Conservation (phyloP, 805 yeast genomes). For the Suhomyces canberraensis region DNA sequence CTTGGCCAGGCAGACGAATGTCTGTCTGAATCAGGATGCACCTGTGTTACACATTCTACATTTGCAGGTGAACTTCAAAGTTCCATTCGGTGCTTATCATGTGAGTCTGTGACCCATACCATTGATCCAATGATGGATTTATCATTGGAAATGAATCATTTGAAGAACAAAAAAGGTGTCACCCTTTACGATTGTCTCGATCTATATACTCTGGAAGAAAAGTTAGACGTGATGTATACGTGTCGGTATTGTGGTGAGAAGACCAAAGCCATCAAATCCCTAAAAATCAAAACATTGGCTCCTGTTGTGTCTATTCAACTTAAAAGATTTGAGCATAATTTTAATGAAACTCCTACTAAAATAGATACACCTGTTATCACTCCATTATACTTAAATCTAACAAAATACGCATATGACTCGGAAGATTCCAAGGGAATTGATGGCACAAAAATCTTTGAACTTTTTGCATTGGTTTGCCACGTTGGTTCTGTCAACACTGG, state of each 20-base stretch:
- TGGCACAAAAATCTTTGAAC: slow-evolving; percentile 57
- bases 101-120: slow-evolving; percentile 62
- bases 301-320: slow-evolving; percentile 80
- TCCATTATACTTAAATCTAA: slow-evolving; percentile 72
- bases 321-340: slow-evolving; percentile 69
- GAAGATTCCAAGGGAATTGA: slow-evolving; percentile 16
- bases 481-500: slow-evolving; percentile 95
- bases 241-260: slow-evolving; percentile 64
- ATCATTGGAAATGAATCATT: slow-evolving; percentile 63
- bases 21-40: slow-evolving; percentile 42
- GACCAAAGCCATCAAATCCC: slow-evolving; percentile 66
- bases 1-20: not conserved
- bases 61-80: slow-evolving; percentile 84
- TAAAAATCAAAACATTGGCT: slow-evolving; percentile 67
- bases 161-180: slow-evolving; percentile 18
- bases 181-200: slow-evolving; percentile 63
- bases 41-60: slow-evolving; percentile 77
- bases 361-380: slow-evolving; percentile 70
- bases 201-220: slow-evolving; percentile 75
- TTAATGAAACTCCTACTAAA: slow-evolving; percentile 54
- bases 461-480: slow-evolving; percentile 85
- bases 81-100: slow-evolving; percentile 68
- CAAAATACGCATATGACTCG: slow-evolving; percentile 45
- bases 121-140: slow-evolving; percentile 89
- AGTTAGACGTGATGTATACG: slow-evolving; percentile 66